Conservation (phyloP, 495 filamentous ascomycete genomes). For the Darksidea phi region DNA sequence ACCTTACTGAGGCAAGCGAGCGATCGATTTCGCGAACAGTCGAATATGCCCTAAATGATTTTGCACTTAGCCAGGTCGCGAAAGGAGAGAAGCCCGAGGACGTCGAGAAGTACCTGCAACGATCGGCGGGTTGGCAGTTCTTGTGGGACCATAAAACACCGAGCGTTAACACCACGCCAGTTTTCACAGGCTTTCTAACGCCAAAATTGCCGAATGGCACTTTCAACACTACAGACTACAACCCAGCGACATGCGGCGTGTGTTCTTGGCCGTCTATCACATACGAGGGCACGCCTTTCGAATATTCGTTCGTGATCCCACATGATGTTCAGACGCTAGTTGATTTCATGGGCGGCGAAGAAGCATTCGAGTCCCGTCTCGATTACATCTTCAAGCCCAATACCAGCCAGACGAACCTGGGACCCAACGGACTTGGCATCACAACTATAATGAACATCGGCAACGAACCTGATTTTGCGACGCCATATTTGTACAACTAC, state of each 20-base stretch:
- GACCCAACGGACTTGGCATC: slow-evolving; percentile 35
- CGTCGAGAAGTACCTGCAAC: slow-evolving; percentile 32
- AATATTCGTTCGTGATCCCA: slow-evolving; percentile 37
- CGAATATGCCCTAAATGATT: slow-evolving; percentile 43
- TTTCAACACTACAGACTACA: slow-evolving; percentile 24
- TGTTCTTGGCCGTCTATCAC: slow-evolving; percentile 33
- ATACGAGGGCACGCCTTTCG: slow-evolving; percentile 38
- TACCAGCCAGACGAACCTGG: slow-evolving; percentile 28
- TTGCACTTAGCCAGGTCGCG: slow-evolving; percentile 37
- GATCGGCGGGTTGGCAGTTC: slow-evolving; percentile 38
- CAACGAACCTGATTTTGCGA: slow-evolving; percentile 41
- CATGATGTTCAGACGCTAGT: slow-evolving; percentile 41
- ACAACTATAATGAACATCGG: slow-evolving; percentile 39
- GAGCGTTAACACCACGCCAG: slow-evolving; percentile 10
- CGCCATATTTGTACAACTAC: slow-evolving; percentile 41
- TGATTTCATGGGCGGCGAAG: slow-evolving; percentile 38
- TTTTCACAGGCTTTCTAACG: slow-evolving; percentile 38
- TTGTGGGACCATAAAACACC: slow-evolving; percentile 31
- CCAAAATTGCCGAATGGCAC: slow-evolving; percentile 34
- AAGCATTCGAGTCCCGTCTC: slow-evolving; percentile 33
- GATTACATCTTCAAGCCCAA: slow-evolving; percentile 38
- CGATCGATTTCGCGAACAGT: slow-evolving; percentile 33
- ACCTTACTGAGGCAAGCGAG: slow-evolving; percentile 29
- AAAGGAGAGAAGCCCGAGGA: slow-evolving; percentile 30
- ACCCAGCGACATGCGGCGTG: slow-evolving; percentile 35